Percentiles rank a stretch among this genome's conserved stretches.
Evolutionary conservation across 345 rosid species (phyloP).

Genomic region (Rhodomyrtus tomentosa): DNA sequence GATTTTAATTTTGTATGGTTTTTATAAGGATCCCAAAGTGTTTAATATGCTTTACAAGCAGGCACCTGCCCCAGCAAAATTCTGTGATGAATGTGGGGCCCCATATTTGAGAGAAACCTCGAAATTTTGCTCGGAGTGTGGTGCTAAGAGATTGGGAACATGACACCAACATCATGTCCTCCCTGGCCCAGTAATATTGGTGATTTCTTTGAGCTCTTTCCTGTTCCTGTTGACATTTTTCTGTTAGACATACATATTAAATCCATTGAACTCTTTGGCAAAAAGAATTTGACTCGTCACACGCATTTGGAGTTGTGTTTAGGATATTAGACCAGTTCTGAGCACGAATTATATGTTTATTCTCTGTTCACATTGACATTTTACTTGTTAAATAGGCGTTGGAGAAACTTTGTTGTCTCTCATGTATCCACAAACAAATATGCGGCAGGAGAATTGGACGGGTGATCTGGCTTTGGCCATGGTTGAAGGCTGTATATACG

Average conservation of each 20-base stretch:
- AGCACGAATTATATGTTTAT: not conserved
- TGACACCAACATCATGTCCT: constrained; percentile 8
- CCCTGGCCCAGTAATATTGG: not conserved
- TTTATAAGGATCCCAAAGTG: not conserved
- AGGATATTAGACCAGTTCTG: not conserved
- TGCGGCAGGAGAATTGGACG: not conserved
- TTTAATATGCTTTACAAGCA: constrained; percentile 6
- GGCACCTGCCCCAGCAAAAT: constrained; percentile 67
- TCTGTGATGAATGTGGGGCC: constrained; percentile 84
- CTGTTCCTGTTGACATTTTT: not conserved
- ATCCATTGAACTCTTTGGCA: not conserved
- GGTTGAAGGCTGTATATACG: not conserved
- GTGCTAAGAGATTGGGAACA: constrained; percentile 70
- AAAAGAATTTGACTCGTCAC: not conserved
- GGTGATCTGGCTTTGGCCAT: not conserved
- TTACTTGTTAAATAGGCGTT: not conserved
- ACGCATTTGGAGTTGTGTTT: not conserved
- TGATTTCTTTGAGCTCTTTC: not conserved
- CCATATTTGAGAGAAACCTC: constrained; percentile 79
- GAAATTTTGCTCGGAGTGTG: constrained; percentile 92
- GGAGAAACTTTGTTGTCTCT: not conserved
- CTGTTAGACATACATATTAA: not conserved
- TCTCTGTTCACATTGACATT: not conserved
- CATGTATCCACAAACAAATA: not conserved
- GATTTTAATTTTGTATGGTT: not conserved